Percentiles rank a stretch among this genome's conserved stretches.
Evolutionary conservation across 345 rosid species (phyloP).

Genomic region (Odontarrhena argentea): DNA sequence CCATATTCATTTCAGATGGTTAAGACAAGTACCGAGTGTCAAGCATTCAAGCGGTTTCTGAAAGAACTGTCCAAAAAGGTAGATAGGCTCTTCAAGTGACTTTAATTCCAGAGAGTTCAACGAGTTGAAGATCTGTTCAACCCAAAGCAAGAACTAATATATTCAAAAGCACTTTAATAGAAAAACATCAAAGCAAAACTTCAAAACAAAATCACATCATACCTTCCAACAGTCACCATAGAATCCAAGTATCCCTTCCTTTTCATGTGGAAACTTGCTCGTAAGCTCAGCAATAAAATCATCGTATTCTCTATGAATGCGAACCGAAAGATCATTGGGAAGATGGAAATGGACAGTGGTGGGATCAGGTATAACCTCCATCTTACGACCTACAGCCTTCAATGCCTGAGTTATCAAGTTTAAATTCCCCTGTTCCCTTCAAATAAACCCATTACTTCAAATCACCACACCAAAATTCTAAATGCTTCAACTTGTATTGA

Average conservation of each 20-base stretch:
- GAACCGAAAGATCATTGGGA: conserved; percentile 73
- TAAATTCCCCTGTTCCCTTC: conserved; percentile 75
- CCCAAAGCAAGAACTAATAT: background rate
- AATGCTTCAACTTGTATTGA: background rate
- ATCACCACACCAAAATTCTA: background rate
- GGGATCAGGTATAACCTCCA: conserved; percentile 95
- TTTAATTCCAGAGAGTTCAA: conserved; percentile 87
- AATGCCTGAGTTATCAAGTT: conserved; percentile 89
- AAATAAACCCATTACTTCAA: conserved; percentile 24
- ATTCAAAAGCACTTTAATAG: background rate
- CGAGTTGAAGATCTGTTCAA: conserved; percentile 75
- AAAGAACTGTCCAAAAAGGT: conserved; percentile 93
- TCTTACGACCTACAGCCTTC: conserved; percentile 82
- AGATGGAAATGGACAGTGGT: conserved; percentile 96
- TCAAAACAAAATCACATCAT: conserved; percentile 39
- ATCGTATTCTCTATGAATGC: conserved; percentile 67
- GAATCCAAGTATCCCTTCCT: conserved; percentile 82
- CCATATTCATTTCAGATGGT: background rate
- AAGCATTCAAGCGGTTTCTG: conserved; percentile 86
- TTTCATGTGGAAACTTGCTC: conserved; percentile 77
- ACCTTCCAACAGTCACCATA: conserved; percentile 95
- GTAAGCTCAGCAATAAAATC: conserved; percentile 70
- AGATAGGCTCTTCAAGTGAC: conserved; percentile 95
- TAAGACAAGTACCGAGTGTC: conserved; percentile 62
- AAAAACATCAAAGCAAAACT: background rate